Conservation (phyloP, 2,329 filamentous ascomycete species). For the Hypoxylon sp. region DNA sequence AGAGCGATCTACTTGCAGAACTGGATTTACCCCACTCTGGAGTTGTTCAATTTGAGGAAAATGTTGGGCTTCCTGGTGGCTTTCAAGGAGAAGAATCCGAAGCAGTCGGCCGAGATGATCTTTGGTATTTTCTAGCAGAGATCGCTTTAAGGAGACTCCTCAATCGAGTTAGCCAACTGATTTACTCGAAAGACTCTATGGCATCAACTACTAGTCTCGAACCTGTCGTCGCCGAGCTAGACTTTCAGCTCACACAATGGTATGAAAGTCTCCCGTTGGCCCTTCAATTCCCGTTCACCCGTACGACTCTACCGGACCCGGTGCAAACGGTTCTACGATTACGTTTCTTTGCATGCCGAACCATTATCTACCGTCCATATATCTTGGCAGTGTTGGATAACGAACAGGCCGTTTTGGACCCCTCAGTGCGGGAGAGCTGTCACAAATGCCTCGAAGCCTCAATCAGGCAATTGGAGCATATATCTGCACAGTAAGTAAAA, state of each 20-base stretch:
- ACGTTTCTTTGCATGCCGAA: constrained; percentile 87
- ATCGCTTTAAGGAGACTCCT: constrained; percentile 83
- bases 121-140: constrained; percentile 90
- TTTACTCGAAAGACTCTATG: constrained; percentile 81
- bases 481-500: constrained; percentile 78
- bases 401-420: constrained; percentile 79
- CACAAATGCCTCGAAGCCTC: constrained; percentile 86
- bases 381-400: constrained; percentile 85
- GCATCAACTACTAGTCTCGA: constrained; percentile 81
- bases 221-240: constrained; percentile 83
- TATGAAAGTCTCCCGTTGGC: constrained; percentile 82
- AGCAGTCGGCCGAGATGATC: constrained; percentile 78
- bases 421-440: constrained; percentile 81
- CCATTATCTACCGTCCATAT: constrained; percentile 88
- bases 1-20: constrained; percentile 84
- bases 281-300: constrained; percentile 82
- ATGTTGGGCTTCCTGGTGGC: constrained; percentile 81
- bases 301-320: constrained; percentile 76
- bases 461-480: constrained; percentile 83
- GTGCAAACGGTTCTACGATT: constrained; percentile 85
- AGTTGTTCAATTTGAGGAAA: constrained; percentile 85
- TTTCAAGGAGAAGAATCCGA: constrained; percentile 80
- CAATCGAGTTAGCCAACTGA: constrained; percentile 83
- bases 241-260: constrained; percentile 88
- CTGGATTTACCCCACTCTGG: constrained; percentile 86